A percentile compares a stretch with the other conserved stretches of the same genome.
phyloP scores from a whole-genome alignment of 176 grass and related monocot species.

The Musa itinerans region DNA sequence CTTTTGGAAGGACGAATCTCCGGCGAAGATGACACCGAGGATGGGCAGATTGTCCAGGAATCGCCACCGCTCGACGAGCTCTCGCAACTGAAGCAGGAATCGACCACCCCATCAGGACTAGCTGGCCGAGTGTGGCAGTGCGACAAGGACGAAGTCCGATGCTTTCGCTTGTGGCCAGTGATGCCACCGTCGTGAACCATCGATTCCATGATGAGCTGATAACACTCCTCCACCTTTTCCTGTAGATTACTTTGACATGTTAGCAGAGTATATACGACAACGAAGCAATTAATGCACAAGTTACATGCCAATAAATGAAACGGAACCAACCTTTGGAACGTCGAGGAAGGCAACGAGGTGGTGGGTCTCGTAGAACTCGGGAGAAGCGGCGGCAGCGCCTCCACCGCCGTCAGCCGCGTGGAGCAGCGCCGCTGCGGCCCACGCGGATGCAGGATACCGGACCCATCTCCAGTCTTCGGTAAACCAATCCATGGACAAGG shows the following conservation, averaged over 20 bases:
- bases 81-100: constrained; percentile 57
- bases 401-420: constrained; percentile 18
- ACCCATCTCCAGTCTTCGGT: constrained; percentile 79
- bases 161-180: constrained; percentile 44
- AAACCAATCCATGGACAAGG: not conserved
- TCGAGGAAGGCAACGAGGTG: constrained; percentile 40
- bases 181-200: not conserved
- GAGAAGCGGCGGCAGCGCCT: not conserved
- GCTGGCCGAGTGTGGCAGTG: constrained; percentile 28
- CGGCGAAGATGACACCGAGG: constrained; percentile 29
- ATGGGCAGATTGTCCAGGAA: constrained; percentile 11
- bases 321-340: constrained; percentile 37
- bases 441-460: constrained; percentile 49
- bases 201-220: constrained; percentile 36
- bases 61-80: constrained; percentile 42
- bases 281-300: no score
- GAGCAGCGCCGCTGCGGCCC: constrained; percentile 60
- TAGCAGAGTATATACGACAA: not conserved
- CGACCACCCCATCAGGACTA: constrained; percentile 57
- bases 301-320: not conserved
- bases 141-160: not conserved
- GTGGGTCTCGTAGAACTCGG: constrained; percentile 12
- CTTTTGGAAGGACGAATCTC: constrained; percentile 18
- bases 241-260: constrained; percentile 1
- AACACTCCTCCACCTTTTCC: constrained; percentile 52